Percentiles rank a stretch among this genome's conserved stretches.
Conservation (phyloP, 179 eudicot genomes). For the Pouteria campechiana region DNA sequence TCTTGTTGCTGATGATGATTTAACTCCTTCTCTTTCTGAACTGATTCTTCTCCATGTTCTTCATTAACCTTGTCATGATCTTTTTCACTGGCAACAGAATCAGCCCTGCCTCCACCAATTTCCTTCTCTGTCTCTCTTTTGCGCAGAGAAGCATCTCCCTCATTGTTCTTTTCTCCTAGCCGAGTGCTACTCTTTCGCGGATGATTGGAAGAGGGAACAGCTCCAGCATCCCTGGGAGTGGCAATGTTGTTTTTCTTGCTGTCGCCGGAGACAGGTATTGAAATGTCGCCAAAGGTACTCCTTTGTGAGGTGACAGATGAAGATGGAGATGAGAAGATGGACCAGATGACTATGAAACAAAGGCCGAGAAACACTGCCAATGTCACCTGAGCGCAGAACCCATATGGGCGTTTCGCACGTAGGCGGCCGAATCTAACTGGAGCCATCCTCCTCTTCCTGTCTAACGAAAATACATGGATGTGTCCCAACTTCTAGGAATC, state of each 20-base stretch:
- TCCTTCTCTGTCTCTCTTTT: constrained; percentile 9
- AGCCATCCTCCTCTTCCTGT: constrained; percentile 26
- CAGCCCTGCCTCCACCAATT: constrained; percentile 14
- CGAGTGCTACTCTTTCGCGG: constrained; percentile 11
- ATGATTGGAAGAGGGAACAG: constrained; percentile 12
- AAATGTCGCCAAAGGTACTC: constrained; percentile 58
- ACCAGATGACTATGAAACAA: constrained; percentile 79
- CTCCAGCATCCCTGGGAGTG: constrained; percentile 19
- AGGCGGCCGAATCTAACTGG: constrained; percentile 41
- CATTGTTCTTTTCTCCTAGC: constrained; percentile 3
- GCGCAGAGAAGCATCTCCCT: constrained; percentile 1
- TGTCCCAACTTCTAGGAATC: too few relatives aligned
- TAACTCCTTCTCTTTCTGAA: constrained; percentile 6
- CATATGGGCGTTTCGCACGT: constrained; percentile 58
- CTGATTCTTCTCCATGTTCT: constrained; percentile 19
- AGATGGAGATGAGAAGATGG: constrained; percentile 59
- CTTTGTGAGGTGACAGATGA: constrained; percentile 54
- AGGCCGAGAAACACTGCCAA: constrained; percentile 63
- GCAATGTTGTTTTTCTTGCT: constrained; percentile 6
- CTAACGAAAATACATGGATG: too few relatives aligned
- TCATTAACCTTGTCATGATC: constrained; percentile 24
- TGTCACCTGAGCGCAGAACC: constrained; percentile 60
- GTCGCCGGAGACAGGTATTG: constrained; percentile 34
- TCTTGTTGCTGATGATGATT: too few relatives aligned
- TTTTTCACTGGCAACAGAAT: constrained; percentile 33